phyloP scores from a whole-genome alignment of 345 rosid genomes.

The Boechera stricta region DNA sequence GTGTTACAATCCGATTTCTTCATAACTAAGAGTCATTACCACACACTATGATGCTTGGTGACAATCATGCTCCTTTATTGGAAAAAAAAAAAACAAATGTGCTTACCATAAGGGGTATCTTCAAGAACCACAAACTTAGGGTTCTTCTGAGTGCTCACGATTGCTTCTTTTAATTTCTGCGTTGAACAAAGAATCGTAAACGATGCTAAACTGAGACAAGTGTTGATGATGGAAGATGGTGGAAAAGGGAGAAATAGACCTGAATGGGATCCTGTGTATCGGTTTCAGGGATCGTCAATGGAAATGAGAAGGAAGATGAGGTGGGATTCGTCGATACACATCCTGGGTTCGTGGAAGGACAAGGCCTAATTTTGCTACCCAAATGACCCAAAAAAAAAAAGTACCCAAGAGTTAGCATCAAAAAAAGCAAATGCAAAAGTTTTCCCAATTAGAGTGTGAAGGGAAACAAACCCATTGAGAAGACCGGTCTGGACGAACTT shows the following conservation, averaged over 20 bases:
- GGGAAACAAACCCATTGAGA: slow-evolving; percentile 63
- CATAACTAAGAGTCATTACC: background rate
- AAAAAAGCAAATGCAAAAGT: background rate
- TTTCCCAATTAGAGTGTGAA: background rate
- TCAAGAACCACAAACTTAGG: slow-evolving; percentile 59
- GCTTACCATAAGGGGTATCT: slow-evolving; percentile 71
- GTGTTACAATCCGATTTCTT: background rate
- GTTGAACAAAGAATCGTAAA: background rate
- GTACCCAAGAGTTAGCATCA: background rate
- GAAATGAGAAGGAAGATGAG: slow-evolving; percentile 83
- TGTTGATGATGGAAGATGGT: background rate
- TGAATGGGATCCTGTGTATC: slow-evolving; percentile 56
- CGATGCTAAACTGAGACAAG: background rate
- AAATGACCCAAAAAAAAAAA: background rate
- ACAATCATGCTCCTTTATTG: background rate
- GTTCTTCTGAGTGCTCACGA: slow-evolving; percentile 72
- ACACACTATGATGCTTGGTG: background rate
- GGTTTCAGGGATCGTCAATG: slow-evolving; percentile 66
- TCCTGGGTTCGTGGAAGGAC: slow-evolving; percentile 89
- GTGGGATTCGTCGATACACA: slow-evolving; percentile 89
- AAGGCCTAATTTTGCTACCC: slow-evolving; percentile 82
- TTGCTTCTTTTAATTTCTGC: slow-evolving; percentile 77
- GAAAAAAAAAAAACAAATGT: too few species aligned
- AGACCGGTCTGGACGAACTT: slow-evolving; percentile 73
- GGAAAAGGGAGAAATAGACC: slow-evolving; percentile 42